Evolutionary conservation across 1,284 basidiomycete genomes (phyloP).

Genomic region (Trichosporon sp.): DNA sequence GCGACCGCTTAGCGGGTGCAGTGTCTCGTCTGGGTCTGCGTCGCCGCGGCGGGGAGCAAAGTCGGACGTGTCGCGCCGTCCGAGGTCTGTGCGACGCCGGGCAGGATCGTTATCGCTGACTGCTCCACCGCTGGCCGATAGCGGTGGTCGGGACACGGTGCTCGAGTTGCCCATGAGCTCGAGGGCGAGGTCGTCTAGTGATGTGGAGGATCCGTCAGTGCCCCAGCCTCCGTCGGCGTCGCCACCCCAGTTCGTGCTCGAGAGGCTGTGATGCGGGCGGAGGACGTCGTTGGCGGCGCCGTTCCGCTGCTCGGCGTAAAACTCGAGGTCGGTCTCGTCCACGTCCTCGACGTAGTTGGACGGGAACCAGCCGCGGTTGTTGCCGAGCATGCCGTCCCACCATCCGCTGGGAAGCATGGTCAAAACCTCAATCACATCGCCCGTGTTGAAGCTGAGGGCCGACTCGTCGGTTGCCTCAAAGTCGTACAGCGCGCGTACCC

Average conservation of each 20-base stretch:
- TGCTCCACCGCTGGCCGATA: background rate
- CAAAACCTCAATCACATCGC: conserved; percentile 91
- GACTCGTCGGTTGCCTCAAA: conserved; percentile 85
- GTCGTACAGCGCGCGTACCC: conserved; percentile 87
- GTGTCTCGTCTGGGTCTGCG: conserved; percentile 29
- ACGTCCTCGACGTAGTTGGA: conserved; percentile 88
- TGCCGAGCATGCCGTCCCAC: conserved; percentile 95
- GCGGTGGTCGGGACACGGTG: conserved; percentile 5
- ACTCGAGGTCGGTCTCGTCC: conserved; percentile 73
- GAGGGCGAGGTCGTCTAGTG: conserved; percentile 46
- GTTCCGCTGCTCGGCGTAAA: conserved; percentile 22
- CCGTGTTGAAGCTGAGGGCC: conserved; percentile 80
- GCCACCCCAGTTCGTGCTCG: conserved; percentile 19
- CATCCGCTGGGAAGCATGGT: conserved; percentile 90
- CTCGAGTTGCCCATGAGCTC: conserved; percentile 41
- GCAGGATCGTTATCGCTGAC: conserved; percentile 15
- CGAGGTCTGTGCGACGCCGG: conserved; percentile 24
- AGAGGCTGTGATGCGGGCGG: conserved; percentile 38
- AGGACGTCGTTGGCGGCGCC: conserved; percentile 35
- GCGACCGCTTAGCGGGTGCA: conserved; percentile 24
- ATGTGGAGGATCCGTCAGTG: conserved; percentile 24
- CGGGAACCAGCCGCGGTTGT: conserved; percentile 95
- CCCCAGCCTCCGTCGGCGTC: conserved; percentile 37
- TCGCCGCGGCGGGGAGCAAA: conserved; percentile 17
- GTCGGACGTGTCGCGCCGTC: background rate